Conservation (phyloP, 345 rosid species). For the Eucalyptus curtisii region DNA sequence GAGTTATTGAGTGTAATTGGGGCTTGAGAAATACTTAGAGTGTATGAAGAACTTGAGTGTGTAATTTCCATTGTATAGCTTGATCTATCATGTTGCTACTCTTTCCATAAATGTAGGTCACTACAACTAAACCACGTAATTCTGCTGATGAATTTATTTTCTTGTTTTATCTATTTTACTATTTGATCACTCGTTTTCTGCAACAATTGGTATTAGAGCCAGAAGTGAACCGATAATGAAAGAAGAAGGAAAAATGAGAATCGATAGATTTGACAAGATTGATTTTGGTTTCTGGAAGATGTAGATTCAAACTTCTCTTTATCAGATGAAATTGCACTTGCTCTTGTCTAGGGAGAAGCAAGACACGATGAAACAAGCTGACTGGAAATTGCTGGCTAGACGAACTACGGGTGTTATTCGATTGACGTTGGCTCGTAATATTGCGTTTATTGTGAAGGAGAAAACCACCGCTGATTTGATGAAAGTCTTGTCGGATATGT, state of each 20-base stretch:
- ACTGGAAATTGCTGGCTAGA: accelerated
- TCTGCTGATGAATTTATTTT: too few relatives aligned
- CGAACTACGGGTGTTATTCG: accelerated
- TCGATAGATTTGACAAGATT: too few relatives aligned
- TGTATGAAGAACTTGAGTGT: accelerated
- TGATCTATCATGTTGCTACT: too few relatives aligned
- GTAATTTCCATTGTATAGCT: too few relatives aligned
- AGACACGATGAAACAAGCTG: too few relatives aligned
- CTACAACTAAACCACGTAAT: accelerated
- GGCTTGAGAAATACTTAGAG: accelerated
- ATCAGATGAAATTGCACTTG: too few relatives aligned
- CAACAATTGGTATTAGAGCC: too few relatives aligned
- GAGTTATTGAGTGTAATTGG: too few relatives aligned
- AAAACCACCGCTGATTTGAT: too few relatives aligned
- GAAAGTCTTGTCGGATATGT: accelerated
- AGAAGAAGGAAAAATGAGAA: too few relatives aligned
- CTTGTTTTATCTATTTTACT: too few relatives aligned
- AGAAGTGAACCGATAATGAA: accelerated
- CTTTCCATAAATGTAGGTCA: accelerated
- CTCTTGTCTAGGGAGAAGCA: accelerated
- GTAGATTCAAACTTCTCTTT: accelerated
- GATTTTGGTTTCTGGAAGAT: too few relatives aligned
- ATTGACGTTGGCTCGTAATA: accelerated
- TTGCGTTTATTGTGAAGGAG: accelerated
- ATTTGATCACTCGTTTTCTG: accelerated